Conservation (phyloP, 805 yeast genomes). For the Wickerhamomyces pijperi region DNA sequence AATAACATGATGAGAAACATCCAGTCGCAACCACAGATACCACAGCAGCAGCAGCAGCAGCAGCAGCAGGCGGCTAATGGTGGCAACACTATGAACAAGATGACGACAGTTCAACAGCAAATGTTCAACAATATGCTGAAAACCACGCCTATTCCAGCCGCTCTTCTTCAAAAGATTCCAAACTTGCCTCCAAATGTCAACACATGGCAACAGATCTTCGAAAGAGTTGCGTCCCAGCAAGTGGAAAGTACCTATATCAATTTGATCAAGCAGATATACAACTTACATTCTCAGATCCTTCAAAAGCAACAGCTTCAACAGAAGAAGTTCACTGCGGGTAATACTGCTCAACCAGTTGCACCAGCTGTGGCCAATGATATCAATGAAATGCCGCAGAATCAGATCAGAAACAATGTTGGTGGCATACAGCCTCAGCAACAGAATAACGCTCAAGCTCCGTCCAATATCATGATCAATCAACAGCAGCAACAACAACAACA, state of each 20-base stretch:
- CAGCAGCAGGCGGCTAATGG: neutral
- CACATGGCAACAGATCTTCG: constrained; percentile 75
- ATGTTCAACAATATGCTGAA: constrained; percentile 33
- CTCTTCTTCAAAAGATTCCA: constrained; percentile 55
- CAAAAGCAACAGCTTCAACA: constrained; percentile 33
- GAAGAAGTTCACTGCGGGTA: constrained; percentile 1
- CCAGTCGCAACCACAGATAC: constrained; percentile 2
- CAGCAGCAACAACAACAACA: constrained; percentile 22
- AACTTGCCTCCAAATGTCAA: constrained; percentile 66
- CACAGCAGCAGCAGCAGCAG: constrained; percentile 4
- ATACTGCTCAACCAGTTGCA: no score
- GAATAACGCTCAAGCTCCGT: constrained; percentile 10
- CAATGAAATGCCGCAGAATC: constrained; percentile 23
- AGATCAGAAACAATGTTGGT: constrained; percentile 13
- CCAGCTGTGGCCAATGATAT: constrained; percentile 4
- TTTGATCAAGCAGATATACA: constrained; percentile 54
- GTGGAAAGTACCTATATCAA: constrained; percentile 49
- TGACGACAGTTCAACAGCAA: constrained; percentile 2
- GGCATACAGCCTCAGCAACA: no score
- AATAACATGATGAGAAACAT: constrained; percentile 9
- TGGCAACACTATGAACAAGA: neutral
- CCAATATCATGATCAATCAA: constrained; percentile 21
- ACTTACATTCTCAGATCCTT: constrained; percentile 51
- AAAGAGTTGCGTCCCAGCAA: constrained; percentile 44
- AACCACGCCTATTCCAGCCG: constrained; percentile 62